Evolutionary conservation across 1,284 basidiomycete genomes (phyloP), one percentile per base, ranked within the genome.

Genomic region (Rhodotorula sp.): DNA sequence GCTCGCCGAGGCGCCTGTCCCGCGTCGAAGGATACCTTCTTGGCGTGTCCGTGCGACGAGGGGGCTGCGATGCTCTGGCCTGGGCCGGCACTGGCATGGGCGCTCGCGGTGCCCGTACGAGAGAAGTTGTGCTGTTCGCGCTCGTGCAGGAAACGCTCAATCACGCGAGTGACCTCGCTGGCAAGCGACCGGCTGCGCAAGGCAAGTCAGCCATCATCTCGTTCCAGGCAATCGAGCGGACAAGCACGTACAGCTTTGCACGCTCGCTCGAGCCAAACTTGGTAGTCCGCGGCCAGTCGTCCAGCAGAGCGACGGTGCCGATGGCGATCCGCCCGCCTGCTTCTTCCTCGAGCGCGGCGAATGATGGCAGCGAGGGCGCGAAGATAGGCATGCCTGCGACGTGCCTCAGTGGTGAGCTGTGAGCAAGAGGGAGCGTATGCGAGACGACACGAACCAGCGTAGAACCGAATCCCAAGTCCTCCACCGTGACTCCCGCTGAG

Each of bases 311-410:
- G 25, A 71, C 49, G 5, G 66, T 64, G 19, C 70, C 70, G 42
- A 71, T 71, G 12, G 70, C 70, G 49, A 71, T 65, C 3, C 70
- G 34, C 4, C 61, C 66, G 44, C 70, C 66, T 21, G 58, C 70
- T 2, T 66, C 61, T 21, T 71, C 66, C 63, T 71, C 70, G 49
- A 57, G 62, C 8, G 54, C 25, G 0, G 70, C 66, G 21, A 71
- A 25, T 17, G 62, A 60, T 8, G 70, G 66, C 23, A 71, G 54
- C 13, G 70, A 71, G 0, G 70, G 66, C 9, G 70, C 70, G 25
- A 71, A 71, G 66, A 71, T 48, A n/a, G 70, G 70, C 62, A 67
- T 64, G 45, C 61, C 68, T 70, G 60, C n/a, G 9, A 3, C 19
- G 13, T 9, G 13, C 4, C 34, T 23, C 21, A 3, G 4, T 19